Conservation (phyloP, 2,329 filamentous ascomycete genomes). For the Penicillium verrucosum region DNA sequence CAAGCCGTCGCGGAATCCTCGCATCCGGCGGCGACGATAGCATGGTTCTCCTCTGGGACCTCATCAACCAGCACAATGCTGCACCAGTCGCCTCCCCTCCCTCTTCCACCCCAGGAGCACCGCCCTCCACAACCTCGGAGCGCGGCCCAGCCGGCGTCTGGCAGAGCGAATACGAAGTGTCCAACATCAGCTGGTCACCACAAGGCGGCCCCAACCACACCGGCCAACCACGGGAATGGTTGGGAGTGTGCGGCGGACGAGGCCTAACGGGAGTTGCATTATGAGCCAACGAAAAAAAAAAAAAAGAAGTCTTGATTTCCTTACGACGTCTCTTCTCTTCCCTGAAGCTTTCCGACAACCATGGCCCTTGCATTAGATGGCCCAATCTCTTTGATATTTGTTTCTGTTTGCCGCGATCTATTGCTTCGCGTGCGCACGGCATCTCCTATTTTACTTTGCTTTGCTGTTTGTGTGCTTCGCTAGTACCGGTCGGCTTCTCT, state of each 20-base stretch:
- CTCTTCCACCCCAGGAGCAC: slow-evolving; percentile 21
- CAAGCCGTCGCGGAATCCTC: slow-evolving; percentile 76
- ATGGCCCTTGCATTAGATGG: slow-evolving; percentile 23
- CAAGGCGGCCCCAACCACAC: slow-evolving; percentile 36
- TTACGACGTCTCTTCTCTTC: slow-evolving; percentile 4
- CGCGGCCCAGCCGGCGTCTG: slow-evolving; percentile 46
- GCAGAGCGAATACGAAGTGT: slow-evolving; percentile 48
- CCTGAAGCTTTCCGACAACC: background rate
- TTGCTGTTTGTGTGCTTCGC: background rate
- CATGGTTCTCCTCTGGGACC: slow-evolving; percentile 88
- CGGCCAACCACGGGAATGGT: slow-evolving; percentile 39
- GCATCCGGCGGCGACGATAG: slow-evolving; percentile 91
- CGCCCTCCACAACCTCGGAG: slow-evolving; percentile 36
- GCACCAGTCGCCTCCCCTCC: slow-evolving; percentile 45
- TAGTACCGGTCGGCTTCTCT: background rate
- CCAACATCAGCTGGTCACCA: slow-evolving; percentile 49
- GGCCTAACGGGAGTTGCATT: slow-evolving; percentile 46
- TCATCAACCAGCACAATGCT: slow-evolving; percentile 65
- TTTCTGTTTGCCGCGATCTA: background rate
- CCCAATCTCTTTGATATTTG: slow-evolving; percentile 5
- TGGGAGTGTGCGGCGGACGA: slow-evolving; percentile 46
- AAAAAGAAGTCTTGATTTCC: slow-evolving; percentile 10
- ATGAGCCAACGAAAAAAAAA: slow-evolving; percentile 19
- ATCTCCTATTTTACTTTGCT: background rate
- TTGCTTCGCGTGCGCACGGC: background rate